Evolutionary conservation across 805 yeast species (phyloP), one percentile per base, ranked within the genome.

Genomic region (Jamesozyma piceae): DNA sequence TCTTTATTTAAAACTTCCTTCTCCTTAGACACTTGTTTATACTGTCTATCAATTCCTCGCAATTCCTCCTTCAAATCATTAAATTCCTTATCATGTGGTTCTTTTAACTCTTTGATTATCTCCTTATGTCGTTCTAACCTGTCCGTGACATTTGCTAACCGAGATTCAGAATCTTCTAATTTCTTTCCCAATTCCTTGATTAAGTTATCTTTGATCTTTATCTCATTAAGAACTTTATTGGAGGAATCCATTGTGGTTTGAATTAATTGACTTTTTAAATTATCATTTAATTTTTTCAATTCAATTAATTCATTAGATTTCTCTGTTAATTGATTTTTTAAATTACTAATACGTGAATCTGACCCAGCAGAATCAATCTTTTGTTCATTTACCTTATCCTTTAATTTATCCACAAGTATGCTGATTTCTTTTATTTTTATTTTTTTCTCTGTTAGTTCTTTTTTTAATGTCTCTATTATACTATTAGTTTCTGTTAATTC

Each of bases 41-140:
- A 33, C 15, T 22, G 34, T 14, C 5, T 19, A 19, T n/a, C 19
- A 11, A 32, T 14, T 24, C 14, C 19, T 13, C 17, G 49, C 11
- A 48, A 45, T 41, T 49, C 49, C 5, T 29, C 18, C 5, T 18
- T 34, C 20, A 52, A 47, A 14, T 43, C 43, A 5, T 44, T 43
- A 3, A 51, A 35, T 35, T 50, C 55, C 21, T 46, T 43, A 5
- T 45, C 45, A 21, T 49, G 43, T 13, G 56, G 45, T 20, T 50
- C 57, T 35, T 45, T 42, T 10, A 50, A 11, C 20, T 34, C 34
- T n/a, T 35, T 35, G 4, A 43, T 6, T 14, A 26, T 9, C 2
- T 28, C 29, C 10, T 36, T 30, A 18, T 30, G 24, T 5, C 22
- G 34, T 18, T 22, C 33, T n/a, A 35, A 6, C 18, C 20, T 22